phyloP scores from a whole-genome alignment of 495 filamentous ascomycete genomes.

The Aspergillus incahuasiensis region DNA sequence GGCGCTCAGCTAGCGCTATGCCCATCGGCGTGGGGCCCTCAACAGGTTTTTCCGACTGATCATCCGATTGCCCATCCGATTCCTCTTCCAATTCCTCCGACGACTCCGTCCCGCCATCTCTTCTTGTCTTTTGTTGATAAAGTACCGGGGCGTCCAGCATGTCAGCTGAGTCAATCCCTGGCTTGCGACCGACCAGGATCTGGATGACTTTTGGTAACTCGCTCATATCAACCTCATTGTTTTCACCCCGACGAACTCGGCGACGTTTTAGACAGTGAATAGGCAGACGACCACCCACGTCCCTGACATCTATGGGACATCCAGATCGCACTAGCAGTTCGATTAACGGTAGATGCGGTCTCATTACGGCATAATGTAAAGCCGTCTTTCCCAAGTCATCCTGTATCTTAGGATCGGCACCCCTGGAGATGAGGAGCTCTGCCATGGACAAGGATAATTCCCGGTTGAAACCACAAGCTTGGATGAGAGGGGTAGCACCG shows the following conservation, averaged over 20 bases:
- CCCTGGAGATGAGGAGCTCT: not conserved
- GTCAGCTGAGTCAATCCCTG: not conserved
- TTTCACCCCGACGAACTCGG: not conserved
- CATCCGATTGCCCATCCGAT: not conserved
- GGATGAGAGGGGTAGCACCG: conserved; percentile 1
- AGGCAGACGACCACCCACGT: not conserved
- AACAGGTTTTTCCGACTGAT: not conserved
- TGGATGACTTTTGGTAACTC: not conserved
- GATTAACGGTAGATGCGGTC: not conserved
- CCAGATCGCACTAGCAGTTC: conserved; percentile 1
- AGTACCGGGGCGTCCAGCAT: not conserved
- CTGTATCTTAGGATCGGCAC: not conserved
- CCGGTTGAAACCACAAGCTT: conserved; percentile 1
- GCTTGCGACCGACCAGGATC: not conserved
- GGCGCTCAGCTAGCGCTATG: not conserved
- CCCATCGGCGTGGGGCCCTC: not conserved
- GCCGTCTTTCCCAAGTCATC: conserved; percentile 3
- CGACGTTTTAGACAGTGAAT: not conserved
- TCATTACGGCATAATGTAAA: conserved; percentile 5
- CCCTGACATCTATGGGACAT: not conserved
- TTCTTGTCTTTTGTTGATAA: too few relatives aligned
- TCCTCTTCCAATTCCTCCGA: not conserved
- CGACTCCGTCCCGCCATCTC: too few relatives aligned
- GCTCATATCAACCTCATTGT: too few relatives aligned
- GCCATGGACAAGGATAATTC: not conserved